Base-by-base conservation (phyloP, 2,329 filamentous ascomycete genomes). In the Helminthosporium solani region DNA sequence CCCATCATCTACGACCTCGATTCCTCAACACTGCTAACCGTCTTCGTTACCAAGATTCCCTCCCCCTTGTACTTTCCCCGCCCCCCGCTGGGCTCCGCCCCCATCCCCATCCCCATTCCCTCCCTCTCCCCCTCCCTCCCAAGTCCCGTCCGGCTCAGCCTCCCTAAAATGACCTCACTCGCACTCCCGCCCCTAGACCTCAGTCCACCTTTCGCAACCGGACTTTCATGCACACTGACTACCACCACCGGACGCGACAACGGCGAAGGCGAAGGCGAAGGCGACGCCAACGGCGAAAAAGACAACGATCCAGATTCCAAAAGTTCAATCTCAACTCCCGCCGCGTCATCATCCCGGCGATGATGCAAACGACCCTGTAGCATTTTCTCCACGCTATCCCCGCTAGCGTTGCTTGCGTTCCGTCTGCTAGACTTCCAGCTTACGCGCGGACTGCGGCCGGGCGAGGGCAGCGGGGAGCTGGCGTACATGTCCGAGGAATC, bases 341-440 rank as follows among this genome's bases (percentile, higher is more conserved):
- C 15, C 14, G 16, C 19, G 3, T 4, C 30, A 20, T n/a, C 20
- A 12, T 30, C 37, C n/a, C n/a, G n/a, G 8, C n/a, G 6, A 9
- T 34, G 23, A 15, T 27, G 28, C 9, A 23, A 7, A 3, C 28
- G 30, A 2, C 40, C 40, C n/a, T 37, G 18, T 18, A 47, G 25
- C 15, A 51, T 51, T 15, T 47, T 44, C 25, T 51, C 48, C n/a
- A 27, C 34, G 1, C 34, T 41, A 3, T 34, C 35, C 5, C 49
- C 35, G 14, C 35, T 42, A 45, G 44, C 48, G 21, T 27, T 48
- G 14, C 41, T 46, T 11, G 41, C 42, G 33, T 27, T 42, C 16
- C 49, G 18, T 21, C 35, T 39, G 19, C n/a, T n/a, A 2, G 16
- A 7, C 18, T 34, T 42, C 30, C 40, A 20, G 31, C 20, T 25